Base-by-base conservation (phyloP, 768 basidiomycete species). In the Auriscalpium microsporum region DNA sequence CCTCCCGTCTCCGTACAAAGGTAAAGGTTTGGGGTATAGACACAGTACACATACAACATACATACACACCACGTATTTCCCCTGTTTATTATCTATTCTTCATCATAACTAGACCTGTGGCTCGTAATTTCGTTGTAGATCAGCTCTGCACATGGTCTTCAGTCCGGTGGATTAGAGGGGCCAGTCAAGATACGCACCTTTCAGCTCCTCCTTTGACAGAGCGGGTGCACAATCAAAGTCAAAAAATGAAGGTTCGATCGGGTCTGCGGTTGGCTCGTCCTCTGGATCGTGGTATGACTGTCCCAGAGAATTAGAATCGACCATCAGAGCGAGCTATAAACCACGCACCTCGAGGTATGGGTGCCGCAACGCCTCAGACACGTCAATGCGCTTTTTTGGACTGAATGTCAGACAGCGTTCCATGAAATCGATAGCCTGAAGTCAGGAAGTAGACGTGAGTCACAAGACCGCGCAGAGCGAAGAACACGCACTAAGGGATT, bases 241-340 rank as follows among this genome's bases (percentile, higher is more conserved):
- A 63, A 92, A 92, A 70, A 90, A 91, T 1, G 79, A 79, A 0
- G 90, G 83, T 52, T 89, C 83, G 35, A 90, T 74, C 1, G 81
- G 80, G 59, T 80, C 75, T 1, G 94, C 92, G 1, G 81, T 79
- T 0, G 94, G 94, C 66, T 96, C 94, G 65, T 97, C 94, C 11
- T 82, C 80, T 7, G 87, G 81, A 64, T 95, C 94, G 59, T 94
- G 92, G 63, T 94, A 93, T 0, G 90, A 83, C 87, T 89, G 58
- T 28, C 28, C 28, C 28, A 28, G 28, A 28, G 28, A 4, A 28
- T 28, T 28, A 28, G 28, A 4, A 28, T 5, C 28, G 28, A 28
- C 28, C 28, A 7, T 28, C 28, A 28, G 28, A 28, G 28, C 28
- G 28, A 28, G 28, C 28, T 28, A 28, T 28, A n/a, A 34, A 11